Evolutionary conservation across 345 rosid genomes (phyloP).

Genomic region (Salix brachista): DNA sequence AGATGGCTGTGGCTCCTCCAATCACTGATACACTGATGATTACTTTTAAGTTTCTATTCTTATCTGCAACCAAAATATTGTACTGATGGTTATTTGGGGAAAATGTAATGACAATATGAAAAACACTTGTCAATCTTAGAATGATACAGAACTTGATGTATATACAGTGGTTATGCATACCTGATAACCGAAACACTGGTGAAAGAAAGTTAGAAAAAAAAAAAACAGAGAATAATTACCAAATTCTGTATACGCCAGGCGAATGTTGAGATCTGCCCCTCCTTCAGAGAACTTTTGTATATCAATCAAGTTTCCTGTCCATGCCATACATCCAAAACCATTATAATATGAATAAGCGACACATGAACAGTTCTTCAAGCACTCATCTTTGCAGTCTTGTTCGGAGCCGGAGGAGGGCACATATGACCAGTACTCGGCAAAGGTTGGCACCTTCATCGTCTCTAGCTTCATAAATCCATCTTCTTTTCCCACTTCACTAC

Average conservation of each 20-base stretch:
- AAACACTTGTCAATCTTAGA: accelerated
- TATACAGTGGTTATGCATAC: neutral
- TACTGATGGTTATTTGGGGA: no score
- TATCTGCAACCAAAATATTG: neutral
- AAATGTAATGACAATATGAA: neutral
- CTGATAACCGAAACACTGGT: no score
- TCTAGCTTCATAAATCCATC: no score
- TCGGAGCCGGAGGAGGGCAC: no score
- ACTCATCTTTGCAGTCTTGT: no score
- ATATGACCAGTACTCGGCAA: no score
- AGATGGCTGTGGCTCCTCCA: neutral
- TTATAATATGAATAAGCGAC: constrained; percentile 16
- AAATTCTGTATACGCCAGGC: constrained; percentile 10
- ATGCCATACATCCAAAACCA: constrained; percentile 11
- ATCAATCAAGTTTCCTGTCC: constrained; percentile 17
- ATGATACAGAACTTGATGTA: neutral
- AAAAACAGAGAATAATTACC: neutral
- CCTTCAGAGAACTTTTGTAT: constrained; percentile 3
- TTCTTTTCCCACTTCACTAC: no score
- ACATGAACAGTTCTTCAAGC: constrained; percentile 3
- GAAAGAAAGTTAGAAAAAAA: neutral
- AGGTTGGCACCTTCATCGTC: no score
- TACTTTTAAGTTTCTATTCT: no score
- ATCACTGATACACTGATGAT: neutral
- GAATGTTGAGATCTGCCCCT: constrained; percentile 17